Evolutionary conservation across 306 rosid species (phyloP).

Genomic region (Ziziphus jujuba): DNA sequence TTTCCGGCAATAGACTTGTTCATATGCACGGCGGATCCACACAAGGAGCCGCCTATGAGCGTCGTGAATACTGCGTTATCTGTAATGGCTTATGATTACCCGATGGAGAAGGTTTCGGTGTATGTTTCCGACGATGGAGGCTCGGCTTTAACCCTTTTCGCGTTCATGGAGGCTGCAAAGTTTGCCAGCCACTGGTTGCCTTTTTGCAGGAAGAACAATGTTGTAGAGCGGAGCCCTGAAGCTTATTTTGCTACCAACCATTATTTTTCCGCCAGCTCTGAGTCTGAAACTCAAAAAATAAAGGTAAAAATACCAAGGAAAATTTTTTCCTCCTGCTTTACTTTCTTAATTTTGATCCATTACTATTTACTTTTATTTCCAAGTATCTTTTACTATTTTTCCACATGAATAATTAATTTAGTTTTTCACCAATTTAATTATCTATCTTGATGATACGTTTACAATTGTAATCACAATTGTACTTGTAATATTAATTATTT

Average conservation of each 20-base stretch:
- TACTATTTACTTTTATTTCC: too few species aligned
- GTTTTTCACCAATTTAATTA: too few species aligned
- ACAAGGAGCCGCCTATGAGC: constrained; percentile 48
- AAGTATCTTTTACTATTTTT: too few species aligned
- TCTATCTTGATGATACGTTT: too few species aligned
- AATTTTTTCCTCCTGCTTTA: too few species aligned
- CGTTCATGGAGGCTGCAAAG: constrained; percentile 49
- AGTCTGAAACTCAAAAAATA: constrained; percentile 20
- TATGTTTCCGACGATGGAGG: constrained; percentile 59
- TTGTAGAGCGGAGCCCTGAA: constrained; percentile 33
- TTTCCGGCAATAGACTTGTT: constrained; percentile 45
- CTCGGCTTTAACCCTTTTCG: constrained; percentile 47
- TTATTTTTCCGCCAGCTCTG: background rate
- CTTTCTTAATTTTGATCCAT: too few species aligned
- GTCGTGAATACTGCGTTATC: constrained; percentile 46
- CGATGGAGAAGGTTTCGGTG: constrained; percentile 39
- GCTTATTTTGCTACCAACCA: constrained; percentile 20
- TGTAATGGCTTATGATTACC: constrained; percentile 46
- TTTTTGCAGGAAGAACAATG: constrained; percentile 32
- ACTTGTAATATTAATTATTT: too few species aligned
- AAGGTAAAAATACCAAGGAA: constrained; percentile 43
- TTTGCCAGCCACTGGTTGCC: constrained; percentile 48
- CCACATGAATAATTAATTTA: too few species aligned
- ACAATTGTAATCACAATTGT: too few species aligned
- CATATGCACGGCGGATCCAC: constrained; percentile 52